Evolutionary conservation across 2,329 filamentous ascomycete genomes (phyloP), one percentile per base, ranked within the genome.

Genomic region (Ceratocystis harringtonii): DNA sequence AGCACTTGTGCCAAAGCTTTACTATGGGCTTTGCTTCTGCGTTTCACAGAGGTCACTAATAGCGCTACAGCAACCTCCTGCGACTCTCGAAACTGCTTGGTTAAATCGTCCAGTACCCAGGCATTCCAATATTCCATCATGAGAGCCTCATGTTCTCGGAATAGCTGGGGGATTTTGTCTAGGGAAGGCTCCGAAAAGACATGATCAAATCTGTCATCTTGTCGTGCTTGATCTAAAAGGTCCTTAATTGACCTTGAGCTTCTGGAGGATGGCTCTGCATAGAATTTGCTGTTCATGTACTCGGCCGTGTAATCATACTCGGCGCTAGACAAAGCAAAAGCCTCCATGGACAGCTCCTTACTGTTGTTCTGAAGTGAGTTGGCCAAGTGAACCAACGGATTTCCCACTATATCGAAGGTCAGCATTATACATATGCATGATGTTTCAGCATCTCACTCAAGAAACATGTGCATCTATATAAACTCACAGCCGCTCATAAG

Each of bases 381-480:
- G n/a, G 85, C 92, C 1, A 99, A 81, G 71, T 97, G 94, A 67
- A 97, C 94, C n/a, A 97, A 78, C 1, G 92, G 89, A 71, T 96
- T 90, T 19, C 88, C 92, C 68, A 96, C 89, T 92, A 69, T 45
- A 58, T 3, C 22, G 3, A 65, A 65, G 68, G 67, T 68, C 41
- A 65, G 63, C 17, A 12, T 30, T 30, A 15, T n/a, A 7, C 30
- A 32, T 25, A 32, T 61, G n/a, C 8, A 17, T n/a, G 15, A 8
- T 12, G 32, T 12, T 15, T 55, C 36, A 66, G 62, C 7, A 43
- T 30, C 15, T 52, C 30, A 30, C 36, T 28, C 28, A 10, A 28
- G 22, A 17, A 22, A 8, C 12, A 41, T 41, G 36, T 41, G 36
- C 12, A 15, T 41, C 36, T 15, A 52, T 50, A 48, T 45, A 28